Conservation (phyloP, 208 protist species). For the Crithidia brevicula region DNA sequence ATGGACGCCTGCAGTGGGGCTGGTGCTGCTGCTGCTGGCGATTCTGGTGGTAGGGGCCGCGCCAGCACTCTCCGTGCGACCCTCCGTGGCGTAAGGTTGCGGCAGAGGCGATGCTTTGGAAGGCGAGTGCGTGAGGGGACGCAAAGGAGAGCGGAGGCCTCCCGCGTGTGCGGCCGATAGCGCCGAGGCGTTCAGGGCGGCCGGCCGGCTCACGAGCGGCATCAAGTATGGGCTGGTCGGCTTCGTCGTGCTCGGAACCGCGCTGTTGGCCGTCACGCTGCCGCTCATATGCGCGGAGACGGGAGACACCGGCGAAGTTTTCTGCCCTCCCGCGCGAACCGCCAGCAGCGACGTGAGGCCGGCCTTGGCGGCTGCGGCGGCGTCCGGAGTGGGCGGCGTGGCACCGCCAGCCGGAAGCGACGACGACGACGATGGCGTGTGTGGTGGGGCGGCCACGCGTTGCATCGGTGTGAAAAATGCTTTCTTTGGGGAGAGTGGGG, state of each 20-base stretch:
- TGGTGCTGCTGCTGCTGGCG: background rate
- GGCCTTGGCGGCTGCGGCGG: too few relatives aligned
- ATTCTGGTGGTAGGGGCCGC: too few relatives aligned
- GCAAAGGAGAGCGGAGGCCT: background rate
- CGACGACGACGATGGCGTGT: background rate
- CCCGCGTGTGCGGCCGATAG: background rate
- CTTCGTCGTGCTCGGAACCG: background rate
- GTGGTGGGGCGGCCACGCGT: constrained; percentile 1
- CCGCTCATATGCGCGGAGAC: background rate
- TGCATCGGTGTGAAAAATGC: constrained; percentile 7
- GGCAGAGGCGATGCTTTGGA: background rate
- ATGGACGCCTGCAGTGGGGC: background rate
- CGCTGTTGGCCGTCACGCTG: background rate
- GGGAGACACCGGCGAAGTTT: too few relatives aligned
- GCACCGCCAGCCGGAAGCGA: background rate
- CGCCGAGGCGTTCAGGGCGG: background rate
- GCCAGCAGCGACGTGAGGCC: too few relatives aligned
- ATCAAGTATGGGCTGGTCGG: background rate
- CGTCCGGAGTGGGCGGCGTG: too few relatives aligned
- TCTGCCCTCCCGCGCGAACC: too few relatives aligned
- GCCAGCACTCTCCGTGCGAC: too few relatives aligned
- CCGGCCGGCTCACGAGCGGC: background rate
- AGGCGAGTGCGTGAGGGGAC: background rate
- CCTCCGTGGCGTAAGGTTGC: too few relatives aligned
- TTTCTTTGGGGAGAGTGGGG: constrained; percentile 6